Percentiles rank a stretch among this genome's conserved stretches.
These are phyloP conservation scores for Globisporangium alternatum DNA, from an alignment of 352 stramenopile genomes.

Conservation along the genomic window DNA sequence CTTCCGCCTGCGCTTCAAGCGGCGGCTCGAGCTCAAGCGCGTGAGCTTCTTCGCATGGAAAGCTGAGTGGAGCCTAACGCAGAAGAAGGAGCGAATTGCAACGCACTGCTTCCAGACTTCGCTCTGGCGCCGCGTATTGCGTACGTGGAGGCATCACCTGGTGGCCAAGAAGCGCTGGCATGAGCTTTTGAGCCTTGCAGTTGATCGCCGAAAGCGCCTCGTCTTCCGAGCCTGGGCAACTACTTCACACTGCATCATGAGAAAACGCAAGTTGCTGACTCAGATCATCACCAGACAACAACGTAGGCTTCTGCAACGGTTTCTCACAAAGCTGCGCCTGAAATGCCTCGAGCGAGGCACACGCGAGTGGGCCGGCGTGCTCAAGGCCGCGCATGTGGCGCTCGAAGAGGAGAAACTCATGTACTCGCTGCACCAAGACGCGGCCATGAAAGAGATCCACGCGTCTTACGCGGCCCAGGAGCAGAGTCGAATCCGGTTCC, in stretches of 20 bases:
- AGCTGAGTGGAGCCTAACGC: conserved; percentile 17
- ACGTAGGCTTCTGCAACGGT: not conserved
- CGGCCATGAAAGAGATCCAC: conserved; percentile 31
- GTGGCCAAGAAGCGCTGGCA: not conserved
- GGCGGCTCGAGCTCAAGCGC: conserved; percentile 8
- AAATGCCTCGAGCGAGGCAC: conserved; percentile 28
- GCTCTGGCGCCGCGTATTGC: conserved; percentile 18
- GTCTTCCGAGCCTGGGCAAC: conserved; percentile 13
- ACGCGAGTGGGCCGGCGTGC: conserved; percentile 36
- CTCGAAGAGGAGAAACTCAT: conserved; percentile 47
- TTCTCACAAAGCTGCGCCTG: conserved; percentile 27
- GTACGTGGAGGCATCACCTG: conserved; percentile 14
- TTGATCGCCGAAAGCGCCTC: not conserved
- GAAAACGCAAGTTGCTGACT: not conserved
- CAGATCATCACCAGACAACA: not conserved
- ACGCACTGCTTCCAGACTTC: conserved; percentile 13
- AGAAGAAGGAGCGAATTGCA: conserved; percentile 16
- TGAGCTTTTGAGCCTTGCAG: not conserved
- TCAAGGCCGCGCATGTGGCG: conserved; percentile 33
- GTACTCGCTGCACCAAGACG: conserved; percentile 33
- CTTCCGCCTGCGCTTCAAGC: conserved; percentile 16
- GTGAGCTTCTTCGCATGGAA: conserved; percentile 34
- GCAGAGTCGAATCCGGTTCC: conserved; percentile 19
- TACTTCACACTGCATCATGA: not conserved
- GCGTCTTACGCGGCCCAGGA: conserved; percentile 22